Percentiles rank a stretch among this genome's conserved stretches.
These are phyloP conservation scores for Ambrosia artemisiifolia DNA, from an alignment of 129 eudicot species.

Conservation along the genomic window DNA sequence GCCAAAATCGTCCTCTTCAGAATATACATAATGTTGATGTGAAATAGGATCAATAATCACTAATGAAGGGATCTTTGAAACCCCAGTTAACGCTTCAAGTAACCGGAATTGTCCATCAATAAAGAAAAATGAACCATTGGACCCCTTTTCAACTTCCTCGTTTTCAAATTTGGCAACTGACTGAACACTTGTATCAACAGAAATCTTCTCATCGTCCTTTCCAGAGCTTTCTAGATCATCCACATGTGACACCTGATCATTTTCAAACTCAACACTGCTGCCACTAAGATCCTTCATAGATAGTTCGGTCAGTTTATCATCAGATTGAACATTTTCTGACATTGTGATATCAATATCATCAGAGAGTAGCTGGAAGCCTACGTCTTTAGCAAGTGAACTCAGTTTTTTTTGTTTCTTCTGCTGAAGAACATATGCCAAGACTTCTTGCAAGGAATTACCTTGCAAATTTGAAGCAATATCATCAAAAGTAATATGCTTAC, in stretches of 20 bases:
- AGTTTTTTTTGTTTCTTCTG: constrained; percentile 55
- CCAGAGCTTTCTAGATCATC: constrained; percentile 25
- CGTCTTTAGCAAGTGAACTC: constrained; percentile 85
- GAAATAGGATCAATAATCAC: constrained; percentile 67
- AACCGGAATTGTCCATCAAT: constrained; percentile 60
- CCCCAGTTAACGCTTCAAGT: constrained; percentile 52
- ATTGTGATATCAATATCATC: constrained; percentile 66
- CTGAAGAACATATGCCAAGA: constrained; percentile 63
- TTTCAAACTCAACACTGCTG: constrained; percentile 21
- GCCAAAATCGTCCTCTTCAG: constrained; percentile 44
- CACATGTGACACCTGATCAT: constrained; percentile 24
- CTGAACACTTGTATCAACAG: constrained; percentile 24
- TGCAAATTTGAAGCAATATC: constrained; percentile 51
- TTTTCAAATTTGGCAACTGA: constrained; percentile 30
- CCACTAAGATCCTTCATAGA: constrained; percentile 31
- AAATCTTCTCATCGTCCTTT: constrained; percentile 25
- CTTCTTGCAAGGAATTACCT: constrained; percentile 70
- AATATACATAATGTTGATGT: constrained; percentile 63
- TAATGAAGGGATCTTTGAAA: constrained; percentile 52
- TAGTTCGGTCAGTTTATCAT: constrained; percentile 23
- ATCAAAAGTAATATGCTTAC: constrained; percentile 54
- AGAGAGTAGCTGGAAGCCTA: constrained; percentile 84
- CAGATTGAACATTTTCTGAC: constrained; percentile 35
- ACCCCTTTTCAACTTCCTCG: constrained; percentile 28
- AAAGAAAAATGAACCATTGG: constrained; percentile 65